Evolutionary conservation across 805 yeast genomes (phyloP).

Genomic region (Nakazawaea ernobii): DNA sequence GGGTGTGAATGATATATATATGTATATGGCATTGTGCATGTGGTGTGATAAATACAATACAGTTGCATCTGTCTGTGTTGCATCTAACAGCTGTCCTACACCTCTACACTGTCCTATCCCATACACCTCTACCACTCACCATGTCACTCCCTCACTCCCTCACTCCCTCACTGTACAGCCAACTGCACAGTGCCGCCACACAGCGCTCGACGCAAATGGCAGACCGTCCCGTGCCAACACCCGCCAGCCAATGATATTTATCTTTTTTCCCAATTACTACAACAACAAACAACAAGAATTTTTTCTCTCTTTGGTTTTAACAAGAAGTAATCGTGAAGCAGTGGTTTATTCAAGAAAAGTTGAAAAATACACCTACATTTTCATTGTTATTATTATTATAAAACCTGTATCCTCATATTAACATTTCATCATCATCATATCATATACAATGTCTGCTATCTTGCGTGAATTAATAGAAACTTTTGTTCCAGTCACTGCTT

Average conservation of each 20-base stretch:
- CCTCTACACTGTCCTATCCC: too few species aligned
- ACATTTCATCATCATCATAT: neutral
- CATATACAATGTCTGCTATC: constrained; percentile 28
- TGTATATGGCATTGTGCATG: too few species aligned
- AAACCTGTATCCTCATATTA: neutral
- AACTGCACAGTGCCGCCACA: too few species aligned
- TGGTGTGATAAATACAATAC: too few species aligned
- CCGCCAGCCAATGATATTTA: constrained; percentile 19
- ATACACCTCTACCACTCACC: too few species aligned
- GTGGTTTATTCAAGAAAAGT: neutral
- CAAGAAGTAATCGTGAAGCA: neutral
- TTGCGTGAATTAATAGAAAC: constrained; percentile 75
- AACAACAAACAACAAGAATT: neutral
- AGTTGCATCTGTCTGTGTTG: too few species aligned
- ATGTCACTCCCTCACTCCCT: too few species aligned
- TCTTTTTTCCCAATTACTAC: constrained; percentile 16
- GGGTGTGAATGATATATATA: too few species aligned
- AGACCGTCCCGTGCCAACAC: constrained; percentile 1
- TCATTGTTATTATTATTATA: too few species aligned
- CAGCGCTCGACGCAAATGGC: too few species aligned
- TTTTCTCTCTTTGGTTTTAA: neutral
- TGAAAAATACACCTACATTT: neutral
- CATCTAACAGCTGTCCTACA: too few species aligned
- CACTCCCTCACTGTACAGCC: too few species aligned
- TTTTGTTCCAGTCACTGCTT: constrained; percentile 71